Evolutionary conservation across 2,329 filamentous ascomycete species (phyloP), one percentile per base, ranked within the genome.

Genomic region (Aspergillus tanneri): DNA sequence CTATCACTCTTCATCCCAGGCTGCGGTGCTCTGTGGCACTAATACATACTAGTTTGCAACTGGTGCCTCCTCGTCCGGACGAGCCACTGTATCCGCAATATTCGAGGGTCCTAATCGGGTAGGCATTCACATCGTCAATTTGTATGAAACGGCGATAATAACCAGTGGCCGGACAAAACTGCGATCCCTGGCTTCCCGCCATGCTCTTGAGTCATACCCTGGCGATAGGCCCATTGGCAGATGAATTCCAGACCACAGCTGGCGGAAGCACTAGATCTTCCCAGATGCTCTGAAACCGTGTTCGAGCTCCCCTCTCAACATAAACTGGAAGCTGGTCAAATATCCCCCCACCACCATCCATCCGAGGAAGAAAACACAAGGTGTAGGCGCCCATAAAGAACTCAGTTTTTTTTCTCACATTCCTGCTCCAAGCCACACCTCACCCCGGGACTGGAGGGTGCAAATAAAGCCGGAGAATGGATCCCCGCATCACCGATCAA

Each of bases 341-440:
- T 79, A 78, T 46, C 76, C 74, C 6, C 59, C 43, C 44, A 5
- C 6, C 2, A 3, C 34, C 39, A n/a, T n/a, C n/a, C 3, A 45
- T n/a, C n/a, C 52, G 11, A 50, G 50, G 2, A 47, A 53, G 10
- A 50, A 74, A 22, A 59, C 63, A 5, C 69, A 73, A 45, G 72
- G 72, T 4, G 70, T 69, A 5, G 67, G 67, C 8, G 68, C 76
- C 0, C 76, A 79, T 48, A 78, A 76, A 6, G 76, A n/a, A 78
- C 50, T 73, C 74, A 23, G 70, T n/a, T n/a, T n/a, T 75, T 36
- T 74, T 74, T 46, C 73, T 78, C 47, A 78, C 75, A 1, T 75
- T 77, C 45, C 64, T 78, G 2, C 68, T 71, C 9, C 75, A 77
- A 50, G 74, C 74, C 28, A 63, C 63, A 2, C 63, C 66, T 1